These are phyloP conservation scores for Colletotrichum australisinense DNA, from an alignment of 2,329 filamentous ascomycete species.

Conservation along the genomic window DNA sequence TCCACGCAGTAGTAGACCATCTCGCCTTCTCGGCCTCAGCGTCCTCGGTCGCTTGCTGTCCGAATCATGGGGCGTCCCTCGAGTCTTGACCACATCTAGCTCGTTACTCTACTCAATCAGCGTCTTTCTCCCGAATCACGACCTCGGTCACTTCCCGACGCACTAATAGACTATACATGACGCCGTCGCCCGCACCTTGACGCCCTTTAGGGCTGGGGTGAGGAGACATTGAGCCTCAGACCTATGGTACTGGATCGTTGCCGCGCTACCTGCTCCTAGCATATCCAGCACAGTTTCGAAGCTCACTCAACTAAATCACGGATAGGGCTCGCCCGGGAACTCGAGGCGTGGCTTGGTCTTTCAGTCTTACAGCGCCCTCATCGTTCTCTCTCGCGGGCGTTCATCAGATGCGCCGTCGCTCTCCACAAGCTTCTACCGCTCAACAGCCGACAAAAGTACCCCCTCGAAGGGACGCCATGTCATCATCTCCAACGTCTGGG, in stretches of 20 bases:
- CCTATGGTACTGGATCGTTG: conserved; percentile 22
- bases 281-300: background rate
- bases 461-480: background rate
- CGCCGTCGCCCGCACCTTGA: conserved; percentile 19
- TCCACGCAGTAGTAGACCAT: background rate
- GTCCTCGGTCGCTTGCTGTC: background rate
- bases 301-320: conserved; percentile 13
- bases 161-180: conserved; percentile 16
- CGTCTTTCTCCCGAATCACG: background rate
- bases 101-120: background rate
- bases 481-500: background rate
- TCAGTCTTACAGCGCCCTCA: background rate
- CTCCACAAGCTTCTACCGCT: conserved; percentile 19
- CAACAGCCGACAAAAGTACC: conserved; percentile 25
- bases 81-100: background rate
- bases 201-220: conserved; percentile 23
- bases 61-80: background rate
- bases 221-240: conserved; percentile 18
- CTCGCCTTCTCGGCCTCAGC: background rate
- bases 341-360: conserved; percentile 7
- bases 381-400: conserved; percentile 2
- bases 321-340: conserved; percentile 8
- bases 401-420: background rate
- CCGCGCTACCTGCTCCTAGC: conserved; percentile 15
- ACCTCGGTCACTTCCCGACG: conserved; percentile 20